A percentile compares a stretch with the other conserved stretches of the same genome.
These are phyloP conservation scores for Pestalotiopsis sp. DNA, from an alignment of 2,329 filamentous ascomycete species.

Conservation along the genomic window DNA sequence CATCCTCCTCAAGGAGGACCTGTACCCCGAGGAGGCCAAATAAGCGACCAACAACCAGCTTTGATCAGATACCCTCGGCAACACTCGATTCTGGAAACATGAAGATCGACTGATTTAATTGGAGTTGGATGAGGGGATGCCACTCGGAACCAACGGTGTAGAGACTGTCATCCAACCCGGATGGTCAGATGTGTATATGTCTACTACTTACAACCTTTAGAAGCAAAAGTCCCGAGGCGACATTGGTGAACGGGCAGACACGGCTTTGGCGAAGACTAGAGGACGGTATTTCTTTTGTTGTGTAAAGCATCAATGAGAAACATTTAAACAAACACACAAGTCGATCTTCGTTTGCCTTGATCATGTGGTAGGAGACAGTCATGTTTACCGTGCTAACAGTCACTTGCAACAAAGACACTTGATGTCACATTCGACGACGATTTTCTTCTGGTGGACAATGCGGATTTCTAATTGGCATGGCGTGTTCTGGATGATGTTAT, in stretches of 20 bases:
- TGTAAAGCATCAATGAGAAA: slow-evolving; percentile 22
- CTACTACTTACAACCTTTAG: slow-evolving; percentile 19
- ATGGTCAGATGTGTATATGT: slow-evolving; percentile 19
- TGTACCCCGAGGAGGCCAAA: slow-evolving; percentile 73
- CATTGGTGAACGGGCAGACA: neutral
- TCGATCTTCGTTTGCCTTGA: neutral
- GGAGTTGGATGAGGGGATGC: slow-evolving; percentile 8
- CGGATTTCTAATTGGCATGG: too few relatives aligned
- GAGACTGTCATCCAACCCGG: slow-evolving; percentile 11
- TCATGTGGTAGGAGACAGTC: neutral
- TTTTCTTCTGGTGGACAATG: neutral
- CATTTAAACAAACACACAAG: neutral
- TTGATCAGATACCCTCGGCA: neutral
- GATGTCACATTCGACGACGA: neutral
- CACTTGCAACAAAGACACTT: neutral
- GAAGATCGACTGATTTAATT: neutral
- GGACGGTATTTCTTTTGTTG: slow-evolving; percentile 15
- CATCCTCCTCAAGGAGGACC: slow-evolving; percentile 85
- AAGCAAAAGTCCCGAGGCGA: slow-evolving; percentile 12
- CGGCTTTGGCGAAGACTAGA: slow-evolving; percentile 7
- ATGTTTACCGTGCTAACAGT: neutral
- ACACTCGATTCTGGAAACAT: slow-evolving; percentile 9
- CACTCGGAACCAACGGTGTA: neutral
- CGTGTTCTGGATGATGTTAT: too few relatives aligned
- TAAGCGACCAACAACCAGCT: slow-evolving; percentile 20